Evolutionary conservation across 2,329 filamentous ascomycete species (phyloP), one percentile per base, ranked within the genome.

Genomic region (Penicillium sp.): DNA sequence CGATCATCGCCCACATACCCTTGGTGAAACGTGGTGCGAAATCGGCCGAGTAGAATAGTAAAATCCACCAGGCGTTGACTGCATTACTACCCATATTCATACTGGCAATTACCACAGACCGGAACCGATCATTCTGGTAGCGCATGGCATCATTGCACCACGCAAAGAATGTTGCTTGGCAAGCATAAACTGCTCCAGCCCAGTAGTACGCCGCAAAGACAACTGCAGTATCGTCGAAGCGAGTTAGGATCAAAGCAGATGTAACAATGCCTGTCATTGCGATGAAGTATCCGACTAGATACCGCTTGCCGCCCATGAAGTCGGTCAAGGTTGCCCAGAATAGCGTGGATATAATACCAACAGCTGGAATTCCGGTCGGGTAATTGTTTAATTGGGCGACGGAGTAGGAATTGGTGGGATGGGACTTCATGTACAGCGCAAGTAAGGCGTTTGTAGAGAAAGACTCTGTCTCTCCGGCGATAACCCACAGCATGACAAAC

Each of bases 111-210:
- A 90, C 86, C 1, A 90, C 79, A 2, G 80, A 84, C 3, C 87
- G 77, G 58, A 86, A 80, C 39, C 84, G 78, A 17, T 81, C 80
- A 52, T 88, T 82, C 60, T 88, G 82, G 49, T 81, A 80, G 7
- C 84, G 78, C 73, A 88, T 81, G 2, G 84, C 83, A 61, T 89
- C 87, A 59, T 90, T 90, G 18, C 85, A 87, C 87, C 87, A 90
- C 0, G 87, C 87, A 59, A 90, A 90, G 60, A 90, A 89, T 0
- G 84, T 87, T 0, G 87, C 86, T 68, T 90, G 86, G 61, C 86
- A 88, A 0, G 87, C 86, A 59, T 90, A 90, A 0, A 89, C 84
- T 3, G 80, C 75, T 1, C 87, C 87, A 0, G 86, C 84, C 82
- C 83, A 86, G 67, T 89, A 89, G 60, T 88, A 89, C 3, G 85